These are phyloP conservation scores for Verticillium zaregamsianum DNA, from an alignment of 2,329 filamentous ascomycete species.

Conservation along the genomic window DNA sequence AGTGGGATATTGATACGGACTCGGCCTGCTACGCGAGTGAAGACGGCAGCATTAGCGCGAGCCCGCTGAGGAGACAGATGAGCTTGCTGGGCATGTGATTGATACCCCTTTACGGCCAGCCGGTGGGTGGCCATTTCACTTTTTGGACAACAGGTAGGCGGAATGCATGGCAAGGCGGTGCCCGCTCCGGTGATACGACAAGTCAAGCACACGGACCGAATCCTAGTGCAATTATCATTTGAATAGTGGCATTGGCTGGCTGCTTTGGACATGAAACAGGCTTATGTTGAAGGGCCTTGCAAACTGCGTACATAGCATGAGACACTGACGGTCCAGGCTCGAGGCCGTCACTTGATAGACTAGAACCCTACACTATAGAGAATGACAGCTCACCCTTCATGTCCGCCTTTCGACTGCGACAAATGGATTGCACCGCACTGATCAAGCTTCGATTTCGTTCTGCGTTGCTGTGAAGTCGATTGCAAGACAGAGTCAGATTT, in stretches of 20 bases:
- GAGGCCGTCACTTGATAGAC: background rate
- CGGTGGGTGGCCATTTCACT: background rate
- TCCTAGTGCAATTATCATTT: background rate
- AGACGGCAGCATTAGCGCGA: constrained; percentile 63
- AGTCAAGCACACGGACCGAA: background rate
- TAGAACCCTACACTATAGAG: background rate
- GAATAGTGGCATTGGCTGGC: background rate
- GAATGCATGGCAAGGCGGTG: background rate
- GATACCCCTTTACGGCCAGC: background rate
- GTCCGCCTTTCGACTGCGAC: too few species aligned
- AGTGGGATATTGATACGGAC: constrained; percentile 96
- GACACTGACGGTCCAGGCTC: background rate
- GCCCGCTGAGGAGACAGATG: constrained; percentile 69
- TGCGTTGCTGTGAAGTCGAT: too few species aligned
- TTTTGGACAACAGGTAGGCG: background rate
- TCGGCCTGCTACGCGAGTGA: constrained; percentile 67
- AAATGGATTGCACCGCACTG: too few species aligned
- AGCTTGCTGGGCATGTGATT: constrained; percentile 61
- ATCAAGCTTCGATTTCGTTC: too few species aligned
- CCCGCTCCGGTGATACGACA: background rate
- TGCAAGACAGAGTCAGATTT: too few species aligned
- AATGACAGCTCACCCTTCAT: background rate
- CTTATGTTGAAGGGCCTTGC: background rate
- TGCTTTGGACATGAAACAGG: background rate
- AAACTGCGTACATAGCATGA: background rate